phyloP scores from a whole-genome alignment of 129 eudicot genomes.

The Escallonia herrerae region DNA sequence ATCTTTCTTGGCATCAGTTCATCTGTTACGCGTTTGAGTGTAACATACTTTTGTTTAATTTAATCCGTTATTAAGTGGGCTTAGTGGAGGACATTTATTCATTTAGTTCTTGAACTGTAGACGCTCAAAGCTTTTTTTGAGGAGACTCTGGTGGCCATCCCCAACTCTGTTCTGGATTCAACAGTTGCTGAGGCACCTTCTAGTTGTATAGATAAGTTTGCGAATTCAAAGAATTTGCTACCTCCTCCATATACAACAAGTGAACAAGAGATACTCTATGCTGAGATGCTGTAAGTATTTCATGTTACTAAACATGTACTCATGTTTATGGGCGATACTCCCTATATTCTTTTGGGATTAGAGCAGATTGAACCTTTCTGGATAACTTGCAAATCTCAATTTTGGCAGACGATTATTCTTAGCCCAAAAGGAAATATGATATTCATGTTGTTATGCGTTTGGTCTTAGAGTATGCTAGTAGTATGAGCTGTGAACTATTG shows the following conservation, averaged over 20 bases:
- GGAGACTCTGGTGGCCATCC: constrained; percentile 61
- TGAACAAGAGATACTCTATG: constrained; percentile 56
- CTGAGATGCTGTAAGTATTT: constrained; percentile 28
- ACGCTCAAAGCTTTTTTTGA: constrained; percentile 71
- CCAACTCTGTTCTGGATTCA: constrained; percentile 73
- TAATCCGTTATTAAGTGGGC: background rate
- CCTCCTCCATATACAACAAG: constrained; percentile 63
- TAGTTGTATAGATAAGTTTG: constrained; percentile 42
- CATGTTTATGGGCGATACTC: constrained; percentile 1
- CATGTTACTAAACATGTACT: background rate
- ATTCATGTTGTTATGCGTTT: too few relatives aligned
- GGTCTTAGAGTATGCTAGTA: too few relatives aligned
- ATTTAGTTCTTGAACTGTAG: constrained; percentile 32
- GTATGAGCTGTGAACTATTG: too few relatives aligned
- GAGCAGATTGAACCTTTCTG: too few relatives aligned
- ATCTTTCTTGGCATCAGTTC: background rate
- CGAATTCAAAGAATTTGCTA: constrained; percentile 39
- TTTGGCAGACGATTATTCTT: too few relatives aligned
- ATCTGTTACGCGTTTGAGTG: background rate
- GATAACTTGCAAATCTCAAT: too few relatives aligned
- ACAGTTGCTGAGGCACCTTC: constrained; percentile 29
- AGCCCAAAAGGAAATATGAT: too few relatives aligned
- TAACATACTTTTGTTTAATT: background rate
- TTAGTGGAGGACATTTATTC: background rate
- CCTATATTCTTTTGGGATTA: constrained; percentile 18